Conservation (phyloP, 2,329 filamentous ascomycete genomes). For the Trichoderma brevicompactum region DNA sequence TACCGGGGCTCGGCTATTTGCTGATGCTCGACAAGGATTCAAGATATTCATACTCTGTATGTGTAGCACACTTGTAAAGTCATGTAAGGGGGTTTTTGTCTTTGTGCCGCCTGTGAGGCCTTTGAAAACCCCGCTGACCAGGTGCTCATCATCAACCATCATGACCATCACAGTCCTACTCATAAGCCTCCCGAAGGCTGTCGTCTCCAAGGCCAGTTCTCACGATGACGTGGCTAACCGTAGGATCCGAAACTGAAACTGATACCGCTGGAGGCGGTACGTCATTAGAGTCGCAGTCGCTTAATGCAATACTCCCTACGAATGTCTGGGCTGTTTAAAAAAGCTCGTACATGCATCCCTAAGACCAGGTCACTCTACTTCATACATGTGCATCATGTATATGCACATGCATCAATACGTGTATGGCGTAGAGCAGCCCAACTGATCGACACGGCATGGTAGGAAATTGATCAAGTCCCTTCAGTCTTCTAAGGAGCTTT, state of each 20-base stretch:
- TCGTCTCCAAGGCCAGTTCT: neutral
- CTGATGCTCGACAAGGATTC: constrained; percentile 7
- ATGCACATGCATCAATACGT: constrained; percentile 17
- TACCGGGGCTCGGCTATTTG: neutral
- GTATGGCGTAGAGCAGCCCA: constrained; percentile 12
- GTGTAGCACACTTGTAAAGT: neutral
- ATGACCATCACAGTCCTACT: neutral
- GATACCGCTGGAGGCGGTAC: neutral
- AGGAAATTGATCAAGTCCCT: neutral
- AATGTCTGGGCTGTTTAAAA: neutral
- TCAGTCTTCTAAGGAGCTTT: neutral
- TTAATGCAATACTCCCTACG: constrained; percentile 1
- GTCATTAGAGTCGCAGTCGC: constrained; percentile 24
- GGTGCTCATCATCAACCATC: neutral
- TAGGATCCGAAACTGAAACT: neutral
- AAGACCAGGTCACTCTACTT: neutral
- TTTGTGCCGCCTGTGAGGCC: too few species aligned
- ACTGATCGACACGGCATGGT: constrained; percentile 11
- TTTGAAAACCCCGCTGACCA: neutral
- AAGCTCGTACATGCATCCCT: neutral
- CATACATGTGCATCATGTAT: constrained; percentile 13
- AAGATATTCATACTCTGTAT: neutral
- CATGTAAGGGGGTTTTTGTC: constrained; percentile 1
- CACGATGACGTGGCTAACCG: constrained; percentile 11
- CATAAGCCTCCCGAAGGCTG: neutral